Evolutionary conservation across 2,329 filamentous ascomycete species (phyloP).

Genomic region (Talaromyces verruculosus): DNA sequence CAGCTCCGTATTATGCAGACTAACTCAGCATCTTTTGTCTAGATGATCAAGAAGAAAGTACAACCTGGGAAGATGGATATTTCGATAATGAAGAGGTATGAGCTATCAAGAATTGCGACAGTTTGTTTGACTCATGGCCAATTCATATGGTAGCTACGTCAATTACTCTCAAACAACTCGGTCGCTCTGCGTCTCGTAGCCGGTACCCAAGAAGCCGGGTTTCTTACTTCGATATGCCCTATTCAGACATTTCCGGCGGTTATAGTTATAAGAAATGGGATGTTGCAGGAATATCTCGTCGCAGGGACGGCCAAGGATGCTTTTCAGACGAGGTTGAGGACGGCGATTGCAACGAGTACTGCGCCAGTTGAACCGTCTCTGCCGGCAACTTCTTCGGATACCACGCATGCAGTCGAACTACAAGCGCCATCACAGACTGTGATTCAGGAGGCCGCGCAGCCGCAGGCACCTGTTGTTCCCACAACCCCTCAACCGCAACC

Average conservation of each 20-base stretch:
- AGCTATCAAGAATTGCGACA: slow-evolving; percentile 6
- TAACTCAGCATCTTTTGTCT: slow-evolving; percentile 20
- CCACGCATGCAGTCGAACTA: neutral
- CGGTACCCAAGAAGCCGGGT: slow-evolving; percentile 77
- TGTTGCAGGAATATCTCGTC: slow-evolving; percentile 73
- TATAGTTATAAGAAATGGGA: slow-evolving; percentile 75
- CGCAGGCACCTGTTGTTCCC: neutral
- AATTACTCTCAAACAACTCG: slow-evolving; percentile 60
- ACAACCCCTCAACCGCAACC: neutral
- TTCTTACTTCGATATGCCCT: slow-evolving; percentile 78
- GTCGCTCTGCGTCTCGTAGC: slow-evolving; percentile 69
- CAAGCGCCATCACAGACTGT: neutral
- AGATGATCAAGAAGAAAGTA: slow-evolving; percentile 71
- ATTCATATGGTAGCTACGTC: slow-evolving; percentile 50
- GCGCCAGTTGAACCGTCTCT: neutral
- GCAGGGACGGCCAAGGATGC: slow-evolving; percentile 64
- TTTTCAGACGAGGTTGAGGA: slow-evolving; percentile 59
- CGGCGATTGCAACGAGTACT: slow-evolving; percentile 39
- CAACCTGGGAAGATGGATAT: slow-evolving; percentile 70
- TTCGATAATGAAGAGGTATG: slow-evolving; percentile 49
- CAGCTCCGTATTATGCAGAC: slow-evolving; percentile 17
- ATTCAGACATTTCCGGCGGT: slow-evolving; percentile 75
- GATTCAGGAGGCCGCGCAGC: neutral
- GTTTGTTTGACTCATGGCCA: slow-evolving; percentile 10
- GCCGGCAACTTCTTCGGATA: slow-evolving; percentile 6